Evolutionary conservation across 441 rosid genomes (phyloP).

Genomic region (Pelargonium myrrhifolium): DNA sequence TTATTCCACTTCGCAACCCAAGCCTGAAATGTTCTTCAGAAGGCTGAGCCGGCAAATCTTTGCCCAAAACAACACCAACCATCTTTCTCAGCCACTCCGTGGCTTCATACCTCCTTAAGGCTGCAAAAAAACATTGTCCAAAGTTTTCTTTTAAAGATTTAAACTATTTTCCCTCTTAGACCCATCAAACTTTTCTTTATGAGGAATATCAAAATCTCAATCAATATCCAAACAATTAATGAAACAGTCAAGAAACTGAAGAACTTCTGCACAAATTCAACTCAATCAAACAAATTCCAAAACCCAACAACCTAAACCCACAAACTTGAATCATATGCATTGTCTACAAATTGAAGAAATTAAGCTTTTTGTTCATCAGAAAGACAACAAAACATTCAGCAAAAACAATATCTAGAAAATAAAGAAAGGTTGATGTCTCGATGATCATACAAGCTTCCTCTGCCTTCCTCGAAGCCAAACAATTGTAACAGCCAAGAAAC

Average conservation of each 20-base stretch:
- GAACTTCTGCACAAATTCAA: not conserved
- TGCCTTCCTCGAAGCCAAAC: too few relatives aligned
- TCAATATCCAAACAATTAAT: not conserved
- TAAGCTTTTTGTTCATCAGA: not conserved
- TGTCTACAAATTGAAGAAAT: not conserved
- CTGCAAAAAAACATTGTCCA: slow-evolving; percentile 28
- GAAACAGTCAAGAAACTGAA: slow-evolving; percentile 3
- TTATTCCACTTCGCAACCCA: slow-evolving; percentile 54
- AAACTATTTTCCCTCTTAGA: not conserved
- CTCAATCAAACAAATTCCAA: not conserved
- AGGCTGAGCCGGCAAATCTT: slow-evolving; percentile 59
- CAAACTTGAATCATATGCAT: not conserved
- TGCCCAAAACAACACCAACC: slow-evolving; percentile 47
- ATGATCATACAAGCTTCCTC: slow-evolving; percentile 39
- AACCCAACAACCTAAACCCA: slow-evolving; percentile 1
- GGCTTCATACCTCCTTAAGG: slow-evolving; percentile 55
- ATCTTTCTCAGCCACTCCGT: slow-evolving; percentile 54
- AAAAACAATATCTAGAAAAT: not conserved
- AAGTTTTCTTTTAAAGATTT: not conserved
- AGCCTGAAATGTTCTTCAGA: slow-evolving; percentile 66
- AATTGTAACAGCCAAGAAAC: too few relatives aligned
- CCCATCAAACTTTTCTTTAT: not conserved
- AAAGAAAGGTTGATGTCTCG: slow-evolving; percentile 12
- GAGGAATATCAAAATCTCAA: not conserved
- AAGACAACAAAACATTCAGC: not conserved